Evolutionary conservation across 2,329 filamentous ascomycete genomes (phyloP).

Genomic region (Beauveria caledonica): DNA sequence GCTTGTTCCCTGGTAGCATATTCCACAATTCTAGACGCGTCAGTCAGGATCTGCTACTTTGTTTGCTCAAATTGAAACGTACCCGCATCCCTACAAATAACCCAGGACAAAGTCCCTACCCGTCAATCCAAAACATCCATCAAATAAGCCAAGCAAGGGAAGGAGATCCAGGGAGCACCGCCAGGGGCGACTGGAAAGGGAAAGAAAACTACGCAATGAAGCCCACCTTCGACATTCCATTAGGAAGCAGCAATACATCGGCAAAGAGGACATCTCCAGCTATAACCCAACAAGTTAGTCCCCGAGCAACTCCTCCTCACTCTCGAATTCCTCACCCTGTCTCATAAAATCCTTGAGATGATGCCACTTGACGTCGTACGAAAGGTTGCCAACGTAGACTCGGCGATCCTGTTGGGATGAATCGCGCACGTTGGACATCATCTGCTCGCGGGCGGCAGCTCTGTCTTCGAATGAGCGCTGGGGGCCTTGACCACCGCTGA

Average conservation of each 20-base stretch:
- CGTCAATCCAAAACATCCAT: slow-evolving; percentile 97
- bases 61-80: slow-evolving; percentile 38
- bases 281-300: slow-evolving; percentile 41
- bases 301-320: slow-evolving; percentile 19
- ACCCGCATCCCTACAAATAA: slow-evolving; percentile 99
- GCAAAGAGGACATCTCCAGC: slow-evolving; percentile 99
- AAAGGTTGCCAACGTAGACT: slow-evolving; percentile 98
- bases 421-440: slow-evolving; percentile 92
- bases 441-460: slow-evolving; percentile 76
- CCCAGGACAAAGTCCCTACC: slow-evolving; percentile 84
- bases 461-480: slow-evolving; percentile 80
- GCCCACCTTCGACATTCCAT: slow-evolving; percentile 99
- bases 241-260: slow-evolving; percentile 98
- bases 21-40: slow-evolving; percentile 82
- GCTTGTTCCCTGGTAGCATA: slow-evolving; percentile 99
- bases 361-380: slow-evolving; percentile 99
- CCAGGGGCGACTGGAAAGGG: neutral
- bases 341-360: slow-evolving; percentile 99
- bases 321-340: slow-evolving; percentile 64
- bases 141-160: slow-evolving; percentile 53
- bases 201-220: slow-evolving; percentile 73
- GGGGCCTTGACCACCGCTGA: slow-evolving; percentile 49
- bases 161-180: slow-evolving; percentile 42
- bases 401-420: slow-evolving; percentile 97
- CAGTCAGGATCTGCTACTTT: slow-evolving; percentile 23